A percentile compares a stretch with the other conserved stretches of the same genome.
These are phyloP conservation scores for Colletotrichum kahawae DNA, from an alignment of 2,329 filamentous ascomycete species.

Conservation along the genomic window DNA sequence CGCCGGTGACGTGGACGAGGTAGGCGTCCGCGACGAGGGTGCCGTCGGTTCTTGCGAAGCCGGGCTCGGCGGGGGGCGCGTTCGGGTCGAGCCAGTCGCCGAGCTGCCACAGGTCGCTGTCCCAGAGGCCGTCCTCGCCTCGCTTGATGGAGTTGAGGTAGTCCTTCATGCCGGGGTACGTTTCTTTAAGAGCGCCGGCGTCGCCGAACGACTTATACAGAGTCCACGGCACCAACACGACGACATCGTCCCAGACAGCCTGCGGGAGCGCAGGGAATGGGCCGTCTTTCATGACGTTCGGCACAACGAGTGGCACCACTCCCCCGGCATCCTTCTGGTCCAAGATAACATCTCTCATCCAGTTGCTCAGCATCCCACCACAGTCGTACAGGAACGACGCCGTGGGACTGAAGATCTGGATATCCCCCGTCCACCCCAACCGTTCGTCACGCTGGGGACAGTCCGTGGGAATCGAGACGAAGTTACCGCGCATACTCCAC, in stretches of 20 bases:
- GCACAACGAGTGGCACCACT: conserved; percentile 35
- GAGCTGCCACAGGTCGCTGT: conserved; percentile 37
- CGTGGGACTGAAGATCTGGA: conserved; percentile 53
- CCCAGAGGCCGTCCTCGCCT: conserved; percentile 43
- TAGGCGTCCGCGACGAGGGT: conserved; percentile 52
- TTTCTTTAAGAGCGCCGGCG: conserved; percentile 33
- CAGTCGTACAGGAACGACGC: conserved; percentile 60
- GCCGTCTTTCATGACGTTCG: conserved; percentile 29
- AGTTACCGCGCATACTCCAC: conserved; percentile 65
- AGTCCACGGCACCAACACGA: conserved; percentile 44
- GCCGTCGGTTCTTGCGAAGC: conserved; percentile 41
- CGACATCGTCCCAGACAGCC: conserved; percentile 48
- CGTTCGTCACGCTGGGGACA: conserved; percentile 62
- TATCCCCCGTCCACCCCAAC: conserved; percentile 58
- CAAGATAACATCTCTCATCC: conserved; percentile 50
- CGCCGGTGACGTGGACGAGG: conserved; percentile 44
- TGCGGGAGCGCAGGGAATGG: conserved; percentile 28
- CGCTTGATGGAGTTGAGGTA: conserved; percentile 42
- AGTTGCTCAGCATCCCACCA: conserved; percentile 51
- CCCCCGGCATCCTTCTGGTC: conserved; percentile 37
- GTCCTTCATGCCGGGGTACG: conserved; percentile 42
- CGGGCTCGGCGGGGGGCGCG: conserved; percentile 45
- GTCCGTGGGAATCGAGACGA: conserved; percentile 61
- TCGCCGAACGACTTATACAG: conserved; percentile 44
- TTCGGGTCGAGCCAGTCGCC: conserved; percentile 56